phyloP scores from a whole-genome alignment of 768 basidiomycete species.

The Leccinum rimulosum region DNA sequence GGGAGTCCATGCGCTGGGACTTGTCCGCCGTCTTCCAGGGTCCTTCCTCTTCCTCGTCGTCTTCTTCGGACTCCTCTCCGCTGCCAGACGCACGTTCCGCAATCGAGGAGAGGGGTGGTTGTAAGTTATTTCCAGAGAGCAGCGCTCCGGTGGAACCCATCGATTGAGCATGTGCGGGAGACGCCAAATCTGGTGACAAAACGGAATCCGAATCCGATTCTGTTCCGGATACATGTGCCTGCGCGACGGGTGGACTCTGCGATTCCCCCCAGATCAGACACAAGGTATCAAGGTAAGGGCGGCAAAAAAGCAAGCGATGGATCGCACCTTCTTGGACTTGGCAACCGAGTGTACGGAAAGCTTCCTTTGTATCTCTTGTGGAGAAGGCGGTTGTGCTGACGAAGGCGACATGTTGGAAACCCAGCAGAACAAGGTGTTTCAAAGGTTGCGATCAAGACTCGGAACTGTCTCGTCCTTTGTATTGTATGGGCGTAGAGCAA shows the following conservation, averaged over 20 bases:
- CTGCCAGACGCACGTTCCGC: slow-evolving; percentile 70
- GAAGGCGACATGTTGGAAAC: slow-evolving; percentile 27
- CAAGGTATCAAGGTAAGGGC: neutral
- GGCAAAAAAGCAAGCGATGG: neutral
- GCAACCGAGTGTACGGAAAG: slow-evolving; percentile 71
- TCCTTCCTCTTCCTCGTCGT: slow-evolving; percentile 63
- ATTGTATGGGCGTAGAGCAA: slow-evolving; percentile 8
- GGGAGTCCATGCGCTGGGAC: slow-evolving; percentile 43
- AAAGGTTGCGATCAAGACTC: slow-evolving; percentile 16
- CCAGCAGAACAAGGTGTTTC: slow-evolving; percentile 1
- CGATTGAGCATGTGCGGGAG: slow-evolving; percentile 37
- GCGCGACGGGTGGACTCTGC: slow-evolving; percentile 31
- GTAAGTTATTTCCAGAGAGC: slow-evolving; percentile 33
- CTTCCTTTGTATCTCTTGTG: slow-evolving; percentile 84
- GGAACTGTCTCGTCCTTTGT: neutral
- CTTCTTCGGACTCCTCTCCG: slow-evolving; percentile 77
- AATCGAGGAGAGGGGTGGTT: slow-evolving; percentile 69
- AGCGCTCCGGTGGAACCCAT: slow-evolving; percentile 30
- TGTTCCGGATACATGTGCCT: slow-evolving; percentile 57
- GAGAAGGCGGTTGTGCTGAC: slow-evolving; percentile 62
- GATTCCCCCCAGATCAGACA: slow-evolving; percentile 17
- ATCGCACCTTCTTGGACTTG: slow-evolving; percentile 47
- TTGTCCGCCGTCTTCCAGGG: slow-evolving; percentile 60
- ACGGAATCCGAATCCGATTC: slow-evolving; percentile 87
- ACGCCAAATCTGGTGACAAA: slow-evolving; percentile 50